Evolutionary conservation across 257 asterid genomes (phyloP), one percentile per base, ranked within the genome.

Genomic region (Solanum peruvianum): DNA sequence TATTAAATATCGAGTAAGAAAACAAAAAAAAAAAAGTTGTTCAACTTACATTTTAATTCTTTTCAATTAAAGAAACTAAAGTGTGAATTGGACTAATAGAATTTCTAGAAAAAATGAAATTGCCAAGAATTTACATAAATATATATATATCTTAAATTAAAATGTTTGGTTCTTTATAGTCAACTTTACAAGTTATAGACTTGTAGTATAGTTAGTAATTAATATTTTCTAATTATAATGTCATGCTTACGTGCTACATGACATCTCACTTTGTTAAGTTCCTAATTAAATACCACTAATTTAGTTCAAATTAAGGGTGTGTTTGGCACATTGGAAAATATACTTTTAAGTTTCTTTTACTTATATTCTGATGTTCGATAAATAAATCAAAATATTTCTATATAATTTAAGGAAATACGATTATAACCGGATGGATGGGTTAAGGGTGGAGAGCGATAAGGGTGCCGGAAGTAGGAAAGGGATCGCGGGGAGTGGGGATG

Each of bases 191-290:
- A 45, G 66, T 78, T 8, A 0, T 47, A 45, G 84, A 45, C 66
- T 78, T 44, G 2, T 77, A 77, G 58, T 72, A 72, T 25, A 16
- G 10, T 14, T 45, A n/a, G 25, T 18, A 52, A 52, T 52, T 2
- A 49, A 2, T 37, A 66, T 87, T 85, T 31, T 7, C 56, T 83
- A 64, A 82, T 72, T 60, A 81, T 86, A 21, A 85, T 35, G 75
- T 84, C 87, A 86, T 80, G 29, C 76, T 82, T 88, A 72, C 49
- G 66, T 82, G 44, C 11, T 44, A 69, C 90, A 37, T 62, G 88
- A 88, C 85, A 85, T 81, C 75, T 70, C 76, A 29, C 20, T 9
- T 66, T 29, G 29, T 27, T 49, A 49, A 49, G 21, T 15, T 49
- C 58, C 58, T 15, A 49, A 49, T 49, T 49, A 58, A 64, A 20